phyloP scores from a whole-genome alignment of 2,329 filamentous ascomycete genomes.

The Mycogone perniciosa region DNA sequence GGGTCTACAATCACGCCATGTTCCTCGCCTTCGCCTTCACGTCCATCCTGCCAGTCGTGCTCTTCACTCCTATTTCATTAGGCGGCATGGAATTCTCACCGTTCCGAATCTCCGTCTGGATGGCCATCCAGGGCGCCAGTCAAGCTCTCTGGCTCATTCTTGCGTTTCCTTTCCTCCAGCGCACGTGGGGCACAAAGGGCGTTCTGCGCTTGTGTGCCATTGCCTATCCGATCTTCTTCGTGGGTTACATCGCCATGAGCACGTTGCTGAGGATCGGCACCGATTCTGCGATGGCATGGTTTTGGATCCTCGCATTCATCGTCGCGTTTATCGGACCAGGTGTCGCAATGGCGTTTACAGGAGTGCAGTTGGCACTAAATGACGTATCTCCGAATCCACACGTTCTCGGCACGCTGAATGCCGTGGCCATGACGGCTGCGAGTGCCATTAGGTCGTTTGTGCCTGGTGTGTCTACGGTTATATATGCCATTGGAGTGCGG shows the following conservation, averaged over 20 bases:
- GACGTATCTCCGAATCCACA: constrained; percentile 61
- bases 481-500: constrained; percentile 62
- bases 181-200: constrained; percentile 57
- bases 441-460: constrained; percentile 59
- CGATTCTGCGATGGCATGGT: constrained; percentile 32
- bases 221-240: constrained; percentile 60
- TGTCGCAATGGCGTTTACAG: constrained; percentile 64
- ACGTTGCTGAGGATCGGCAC: constrained; percentile 34
- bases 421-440: constrained; percentile 48
- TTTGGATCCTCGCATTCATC: constrained; percentile 46
- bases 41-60: constrained; percentile 61
- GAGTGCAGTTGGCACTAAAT: constrained; percentile 66
- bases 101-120: constrained; percentile 58
- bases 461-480: constrained; percentile 57
- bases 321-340: constrained; percentile 51
- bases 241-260: constrained; percentile 50
- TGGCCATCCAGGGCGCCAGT: constrained; percentile 56
- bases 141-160: constrained; percentile 68
- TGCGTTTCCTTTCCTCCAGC: constrained; percentile 62
- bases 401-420: constrained; percentile 66
- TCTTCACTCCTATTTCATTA: constrained; percentile 54
- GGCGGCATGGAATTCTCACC: constrained; percentile 62
- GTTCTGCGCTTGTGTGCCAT: constrained; percentile 51
- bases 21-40: constrained; percentile 67
- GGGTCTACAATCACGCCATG: constrained; percentile 59